Evolutionary conservation across 2,329 filamentous ascomycete species (phyloP), one percentile per base, ranked within the genome.

Genomic region (Dissoconium aciculare): DNA sequence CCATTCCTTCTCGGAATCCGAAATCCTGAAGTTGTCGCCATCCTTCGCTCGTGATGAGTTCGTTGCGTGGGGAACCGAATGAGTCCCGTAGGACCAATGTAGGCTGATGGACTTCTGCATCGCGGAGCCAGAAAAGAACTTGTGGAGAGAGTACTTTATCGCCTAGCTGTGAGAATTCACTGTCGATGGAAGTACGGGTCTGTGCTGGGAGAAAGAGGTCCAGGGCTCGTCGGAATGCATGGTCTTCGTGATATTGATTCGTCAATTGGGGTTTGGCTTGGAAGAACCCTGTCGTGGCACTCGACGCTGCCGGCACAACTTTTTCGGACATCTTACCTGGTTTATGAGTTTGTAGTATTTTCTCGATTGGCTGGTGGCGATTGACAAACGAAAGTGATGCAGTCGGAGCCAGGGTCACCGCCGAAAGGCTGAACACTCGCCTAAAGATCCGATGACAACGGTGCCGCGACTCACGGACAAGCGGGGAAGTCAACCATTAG

Each of bases 51-150:
- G 74, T 74, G 17, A 77, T 59, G 1, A 81, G 56, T 15, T 70
- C 64, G 26, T 68, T 66, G 5, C 57, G 65, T 29, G 66, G 66
- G 30, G 61, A 59, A 1, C 76, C 74, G 47, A 78, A 78, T 0
- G 67, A 66, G 44, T 74, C 67, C 5, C 69, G 60, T 1, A 69
- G 65, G 17, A 61, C 62, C 3, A 80, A 52, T 15, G 70, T 69
- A 0, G 75, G 74, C 27, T 68, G 64, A 40, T 78, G 74, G 25
- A 57, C 62, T 50, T 81, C 77, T 0, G 76, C 68, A 46, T 80
- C 71, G 0, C 67, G 66, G 11, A 75, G 50, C 53, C 63, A 69
- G 38, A 61, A 47, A 21, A 77, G 64, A 6, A 74, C 55, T 24
- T 60, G 47, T 13, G 64, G 60, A 0, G 64, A 59, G 16, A 78